phyloP scores from a whole-genome alignment of 352 stramenopile species.

The Globisporangium viniferum region DNA sequence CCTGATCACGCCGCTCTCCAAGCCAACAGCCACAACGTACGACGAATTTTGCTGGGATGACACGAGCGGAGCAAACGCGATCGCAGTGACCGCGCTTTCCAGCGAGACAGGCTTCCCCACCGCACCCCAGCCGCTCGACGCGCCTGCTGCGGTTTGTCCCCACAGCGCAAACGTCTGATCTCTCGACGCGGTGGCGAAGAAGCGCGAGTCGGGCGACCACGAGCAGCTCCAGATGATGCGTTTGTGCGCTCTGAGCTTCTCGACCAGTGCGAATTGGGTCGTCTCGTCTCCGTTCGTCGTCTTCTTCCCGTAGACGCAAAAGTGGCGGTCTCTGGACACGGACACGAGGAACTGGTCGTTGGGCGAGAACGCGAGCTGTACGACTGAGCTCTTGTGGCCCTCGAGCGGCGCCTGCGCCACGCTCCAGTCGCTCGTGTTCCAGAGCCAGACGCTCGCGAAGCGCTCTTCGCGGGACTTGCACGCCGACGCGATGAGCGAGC shows the following conservation, averaged over 20 bases:
- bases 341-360: slow-evolving; percentile 61
- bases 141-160: slow-evolving; percentile 9
- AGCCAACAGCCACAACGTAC: slow-evolving; percentile 50
- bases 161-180: slow-evolving; percentile 70
- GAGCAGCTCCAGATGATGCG: slow-evolving; percentile 81
- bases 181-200: slow-evolving; percentile 60
- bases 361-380: slow-evolving; percentile 70
- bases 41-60: background rate
- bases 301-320: slow-evolving; percentile 55
- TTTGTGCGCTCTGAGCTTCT: slow-evolving; percentile 66
- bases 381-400: slow-evolving; percentile 78
- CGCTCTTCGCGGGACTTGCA: slow-evolving; percentile 77
- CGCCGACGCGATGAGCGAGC: slow-evolving; percentile 54
- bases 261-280: slow-evolving; percentile 32
- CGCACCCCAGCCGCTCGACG: slow-evolving; percentile 21
- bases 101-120: slow-evolving; percentile 23
- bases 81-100: slow-evolving; percentile 50
- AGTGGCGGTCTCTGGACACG: slow-evolving; percentile 70
- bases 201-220: slow-evolving; percentile 54
- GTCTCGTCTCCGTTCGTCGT: slow-evolving; percentile 2
- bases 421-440: slow-evolving; percentile 58
- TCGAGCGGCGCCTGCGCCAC: slow-evolving; percentile 38
- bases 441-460: slow-evolving; percentile 62
- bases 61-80: slow-evolving; percentile 43
- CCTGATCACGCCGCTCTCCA: slow-evolving; percentile 52